Percentiles rank a stretch among this genome's conserved stretches.
phyloP scores from a whole-genome alignment of 2,329 filamentous ascomycete species.

The Colletotrichum sp. region DNA sequence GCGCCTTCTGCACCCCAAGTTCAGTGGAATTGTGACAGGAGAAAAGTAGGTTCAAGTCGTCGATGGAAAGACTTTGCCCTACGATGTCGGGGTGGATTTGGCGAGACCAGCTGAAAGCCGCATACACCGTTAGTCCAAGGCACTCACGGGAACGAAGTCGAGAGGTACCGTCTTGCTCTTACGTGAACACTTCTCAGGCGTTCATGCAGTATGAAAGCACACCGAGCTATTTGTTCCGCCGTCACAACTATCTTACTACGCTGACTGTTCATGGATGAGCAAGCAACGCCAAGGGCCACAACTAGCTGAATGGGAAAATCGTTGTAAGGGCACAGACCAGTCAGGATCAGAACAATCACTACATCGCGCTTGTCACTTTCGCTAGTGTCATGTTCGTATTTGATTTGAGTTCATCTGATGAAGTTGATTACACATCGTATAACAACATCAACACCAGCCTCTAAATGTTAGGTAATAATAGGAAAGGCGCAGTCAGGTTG shows the following conservation, averaged over 20 bases:
- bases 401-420: neutral
- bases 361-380: neutral
- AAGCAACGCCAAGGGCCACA: neutral
- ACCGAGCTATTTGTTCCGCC: neutral
- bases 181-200: neutral
- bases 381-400: neutral
- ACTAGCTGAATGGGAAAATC: neutral
- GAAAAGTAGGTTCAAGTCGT: neutral
- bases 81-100: neutral
- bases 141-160: neutral
- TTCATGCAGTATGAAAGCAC: neutral
- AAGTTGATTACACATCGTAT: neutral
- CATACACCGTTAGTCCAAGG: neutral
- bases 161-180: neutral
- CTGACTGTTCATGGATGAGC: neutral
- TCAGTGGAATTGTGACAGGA: neutral
- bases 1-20: neutral
- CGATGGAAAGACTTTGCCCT: neutral
- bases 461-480: neutral
- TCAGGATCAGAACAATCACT: neutral
- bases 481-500: neutral
- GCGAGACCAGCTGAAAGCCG: neutral
- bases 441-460: neutral
- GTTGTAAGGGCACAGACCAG: neutral
- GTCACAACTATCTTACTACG: neutral